Evolutionary conservation across 2,329 filamentous ascomycete species (phyloP), one percentile per base, ranked within the genome.

Genomic region (Colletotrichum karsti): DNA sequence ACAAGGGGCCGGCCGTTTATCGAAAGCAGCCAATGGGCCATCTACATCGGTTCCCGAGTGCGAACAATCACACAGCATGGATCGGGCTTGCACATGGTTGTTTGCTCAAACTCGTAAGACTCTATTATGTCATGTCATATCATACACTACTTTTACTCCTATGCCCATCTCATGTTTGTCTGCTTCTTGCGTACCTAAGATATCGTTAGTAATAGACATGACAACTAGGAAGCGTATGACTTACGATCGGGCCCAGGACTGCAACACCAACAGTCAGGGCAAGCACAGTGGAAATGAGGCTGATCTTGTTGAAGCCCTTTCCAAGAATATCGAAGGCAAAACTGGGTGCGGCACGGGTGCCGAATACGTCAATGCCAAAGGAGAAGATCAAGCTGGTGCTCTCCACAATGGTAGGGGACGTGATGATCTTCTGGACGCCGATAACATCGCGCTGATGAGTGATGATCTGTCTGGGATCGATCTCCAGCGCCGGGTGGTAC

Each of bases 321-420:
- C 94, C 96, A 15, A 99, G 83, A 44, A 98, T 90, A 81, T 99
- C 96, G 79, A 99, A 99, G 15, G 92, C 88, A 73, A 92, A 90
- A 79, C 94, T 97, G 1, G 96, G 96, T n/a, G 92, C 89, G 10
- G 97, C 88, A 58, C 94, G 86, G 1, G 94, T 95, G 13, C 93
- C 94, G 72, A 97, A 99, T 2, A 98, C 83, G 77, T 99, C 96
- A 13, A 94, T 78, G 4, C 96, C 96, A 75, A 92, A 97, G 0
- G 94, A 94, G 74, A 98, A 92, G 12, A 99, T 87, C 62, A 98
- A 79, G 74, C 92, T 95, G 1, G 96, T 98, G 80, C 95, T 98
- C 83, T 99, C 96, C 30, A 99, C 87, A 5, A 94, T 79, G 1
- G 94, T 93, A 0, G 95, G 93, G 18, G 88, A 88, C 0, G 94